A percentile compares a stretch with the other conserved stretches of the same genome.
These are phyloP conservation scores for Coemansia sp. DNA, from an alignment of 192 early-diverging fungal genomes.

Conservation along the genomic window DNA sequence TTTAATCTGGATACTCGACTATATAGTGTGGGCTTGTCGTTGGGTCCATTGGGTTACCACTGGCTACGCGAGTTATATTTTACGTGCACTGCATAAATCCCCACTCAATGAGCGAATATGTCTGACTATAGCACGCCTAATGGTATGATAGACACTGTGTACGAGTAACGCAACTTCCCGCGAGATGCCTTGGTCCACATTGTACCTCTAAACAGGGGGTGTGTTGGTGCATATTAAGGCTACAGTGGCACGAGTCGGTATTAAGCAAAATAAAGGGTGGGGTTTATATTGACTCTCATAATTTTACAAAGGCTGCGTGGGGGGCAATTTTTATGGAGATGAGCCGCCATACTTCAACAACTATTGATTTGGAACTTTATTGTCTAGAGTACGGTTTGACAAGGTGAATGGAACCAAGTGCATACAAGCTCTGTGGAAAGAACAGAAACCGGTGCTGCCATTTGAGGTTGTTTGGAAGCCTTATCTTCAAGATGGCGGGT, in stretches of 20 bases:
- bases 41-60: slow-evolving; percentile 24
- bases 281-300: slow-evolving; percentile 45
- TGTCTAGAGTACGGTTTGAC: not conserved
- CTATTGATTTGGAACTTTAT: slow-evolving; percentile 31
- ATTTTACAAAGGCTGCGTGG: slow-evolving; percentile 46
- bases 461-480: slow-evolving; percentile 31
- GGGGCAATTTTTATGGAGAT: slow-evolving; percentile 20
- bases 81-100: slow-evolving; percentile 21
- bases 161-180: slow-evolving; percentile 16
- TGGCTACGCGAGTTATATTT: slow-evolving; percentile 45
- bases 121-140: slow-evolving; percentile 11
- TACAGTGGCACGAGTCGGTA: slow-evolving; percentile 19
- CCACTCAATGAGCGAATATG: not conserved
- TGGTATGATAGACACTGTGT: slow-evolving; percentile 19
- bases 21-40: slow-evolving; percentile 30
- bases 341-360: slow-evolving; percentile 35
- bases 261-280: slow-evolving; percentile 27
- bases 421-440: slow-evolving; percentile 16
- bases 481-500: slow-evolving; percentile 12
- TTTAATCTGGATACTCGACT: slow-evolving; percentile 26
- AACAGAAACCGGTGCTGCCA: slow-evolving; percentile 5
- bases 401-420: too few relatives aligned
- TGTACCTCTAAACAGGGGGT: slow-evolving; percentile 1
- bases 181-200: not conserved
- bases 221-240: slow-evolving; percentile 39